Base-by-base conservation (phyloP, 2,329 filamentous ascomycete species). In the Claviceps spartinae region DNA sequence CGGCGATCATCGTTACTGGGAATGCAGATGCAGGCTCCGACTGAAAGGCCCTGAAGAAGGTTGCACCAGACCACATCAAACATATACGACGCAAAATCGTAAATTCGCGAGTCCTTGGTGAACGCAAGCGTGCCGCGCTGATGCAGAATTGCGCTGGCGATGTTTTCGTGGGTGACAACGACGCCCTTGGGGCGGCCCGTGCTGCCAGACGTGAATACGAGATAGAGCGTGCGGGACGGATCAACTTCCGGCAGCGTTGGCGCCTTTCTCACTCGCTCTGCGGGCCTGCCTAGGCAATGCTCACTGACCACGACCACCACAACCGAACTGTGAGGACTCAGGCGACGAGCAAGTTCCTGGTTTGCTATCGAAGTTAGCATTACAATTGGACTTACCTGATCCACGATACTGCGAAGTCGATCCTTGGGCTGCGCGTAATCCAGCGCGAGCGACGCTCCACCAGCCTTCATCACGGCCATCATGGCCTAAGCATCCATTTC, bases 1-100 rank as follows among this genome's bases (percentile, higher is more conserved):
- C 75, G 65, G 4, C 74, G 70, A 49, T 76, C 72, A 22, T 71
- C 67, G 20, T 78, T 74, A 1, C 72, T 75, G 1, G 54, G 54
- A 30, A 55, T 49, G 22, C 54, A 55, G n/a, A 55, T n/a, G 48
- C 55, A 57, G 36, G 47, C 55, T 37, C 55, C 55, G 16, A 38
- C 45, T 9, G 51, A 45, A 13, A 57, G 47, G 13, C 49, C 51
- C 5, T 49, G 40, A 16, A 54, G 41, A 22, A 54, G 48, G 16
- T 52, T 51, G 9, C 34, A 47, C 51, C 52, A 54, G 14, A 38
- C 48, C 3, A 50, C 48, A 50, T 57, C 55, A 30, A 57, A 57
- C n/a, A 50, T 43, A 34, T 55, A 57, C 20, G 49, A 50, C 16
- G 47, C 40, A 38, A 56, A 55, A 30, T 56, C 51, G 26, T 52